These are phyloP conservation scores for Neofusicoccum ribis DNA, from an alignment of 2,329 filamentous ascomycete genomes.

Conservation along the genomic window DNA sequence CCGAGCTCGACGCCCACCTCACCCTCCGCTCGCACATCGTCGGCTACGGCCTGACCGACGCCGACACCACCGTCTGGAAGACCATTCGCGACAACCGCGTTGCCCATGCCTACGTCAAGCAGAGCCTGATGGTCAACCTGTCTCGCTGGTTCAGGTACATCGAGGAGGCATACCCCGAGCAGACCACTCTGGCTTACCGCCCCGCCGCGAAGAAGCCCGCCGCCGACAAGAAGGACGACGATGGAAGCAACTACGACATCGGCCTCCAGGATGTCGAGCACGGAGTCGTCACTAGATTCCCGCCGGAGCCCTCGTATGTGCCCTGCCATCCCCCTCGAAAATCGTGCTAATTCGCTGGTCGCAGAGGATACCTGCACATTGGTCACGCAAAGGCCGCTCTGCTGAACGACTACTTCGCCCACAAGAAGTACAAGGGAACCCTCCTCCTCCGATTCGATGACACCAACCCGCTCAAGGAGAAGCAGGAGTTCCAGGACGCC, in stretches of 20 bases:
- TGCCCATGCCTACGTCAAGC: constrained; percentile 77
- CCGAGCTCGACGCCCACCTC: constrained; percentile 82
- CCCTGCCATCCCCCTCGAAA: background rate
- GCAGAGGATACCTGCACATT: constrained; percentile 81
- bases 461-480: constrained; percentile 96
- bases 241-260: constrained; percentile 79
- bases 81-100: constrained; percentile 81
- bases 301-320: constrained; percentile 84
- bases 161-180: constrained; percentile 77
- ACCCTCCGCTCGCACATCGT: constrained; percentile 83
- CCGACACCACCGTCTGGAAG: constrained; percentile 81
- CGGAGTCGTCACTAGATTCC: constrained; percentile 88
- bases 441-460: constrained; percentile 93
- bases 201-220: constrained; percentile 39
- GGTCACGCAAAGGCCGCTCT: constrained; percentile 93
- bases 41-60: constrained; percentile 73
- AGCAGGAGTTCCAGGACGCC: constrained; percentile 90
- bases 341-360: constrained; percentile 21
- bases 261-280: constrained; percentile 80
- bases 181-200: constrained; percentile 65
- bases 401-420: constrained; percentile 95
- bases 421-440: constrained; percentile 88
- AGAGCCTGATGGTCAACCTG: constrained; percentile 73
- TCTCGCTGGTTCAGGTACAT: constrained; percentile 86
- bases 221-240: constrained; percentile 68